Evolutionary conservation across 495 filamentous ascomycete species (phyloP), one percentile per base, ranked within the genome.

Genomic region (Aspergillus mulundensis): DNA sequence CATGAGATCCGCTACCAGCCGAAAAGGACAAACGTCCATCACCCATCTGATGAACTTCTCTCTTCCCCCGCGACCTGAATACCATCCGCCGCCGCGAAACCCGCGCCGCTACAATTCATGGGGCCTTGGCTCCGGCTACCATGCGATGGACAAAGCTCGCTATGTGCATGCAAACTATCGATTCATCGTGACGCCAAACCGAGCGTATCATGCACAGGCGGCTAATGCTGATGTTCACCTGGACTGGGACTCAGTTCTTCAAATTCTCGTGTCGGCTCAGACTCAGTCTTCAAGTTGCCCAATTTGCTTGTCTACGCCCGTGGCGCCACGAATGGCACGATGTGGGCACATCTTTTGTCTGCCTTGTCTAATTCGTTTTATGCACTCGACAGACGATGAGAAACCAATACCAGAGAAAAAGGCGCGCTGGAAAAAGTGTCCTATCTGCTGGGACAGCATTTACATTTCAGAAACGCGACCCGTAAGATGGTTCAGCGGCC

Each of bases 341-440:
- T 98, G 94, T 67, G 94, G 94, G 14, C 94, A 98, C 67, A 96
- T 98, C 23, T 97, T 97, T 66, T 98, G 94, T 69, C 77, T 97
- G 40, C 88, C 94, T 12, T 98, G 94, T 69, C 75, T 97, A 34
- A 87, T 97, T 52, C 87, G 94, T 40, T 98, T 95, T 66, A 97
- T 98, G 93, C 90, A 95, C 62, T 87, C 91, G 7, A 82, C 77
- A 1, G 88, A 90, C 34, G 87, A 84, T 23, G 81, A 82, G 1
- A 79, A 83, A 16, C 77, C 75, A 5, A 56, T 77, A 2, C 81
- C 79, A 10, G 84, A 88, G 56, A 90, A 87, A 68, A 87, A 80
- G 68, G 81, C 89, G 47, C 80, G 90, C 50, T 96, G 87, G 81
- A 91, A 95, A 73, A 96, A 95, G 66, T 98, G 94, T 63, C 95